Evolutionary conservation across 2,329 filamentous ascomycete genomes (phyloP).

Genomic region (Cytospora schulzeri): DNA sequence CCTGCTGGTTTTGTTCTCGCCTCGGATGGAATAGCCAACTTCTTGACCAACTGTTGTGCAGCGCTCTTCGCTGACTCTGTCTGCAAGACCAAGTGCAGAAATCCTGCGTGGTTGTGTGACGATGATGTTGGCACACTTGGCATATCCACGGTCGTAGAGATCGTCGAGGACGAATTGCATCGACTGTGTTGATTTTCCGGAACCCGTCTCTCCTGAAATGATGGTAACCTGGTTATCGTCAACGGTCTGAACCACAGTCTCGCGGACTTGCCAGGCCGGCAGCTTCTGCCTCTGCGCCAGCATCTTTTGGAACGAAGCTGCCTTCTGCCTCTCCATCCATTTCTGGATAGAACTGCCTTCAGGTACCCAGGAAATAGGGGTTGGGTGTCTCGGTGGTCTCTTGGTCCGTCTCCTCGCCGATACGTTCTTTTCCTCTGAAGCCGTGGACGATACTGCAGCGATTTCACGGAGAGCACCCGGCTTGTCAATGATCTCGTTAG

Average conservation of each 20-base stretch:
- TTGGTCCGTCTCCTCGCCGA: conserved; percentile 34
- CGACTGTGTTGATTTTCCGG: conserved; percentile 94
- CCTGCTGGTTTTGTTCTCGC: conserved; percentile 75
- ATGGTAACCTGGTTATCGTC: conserved; percentile 84
- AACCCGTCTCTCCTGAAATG: conserved; percentile 95
- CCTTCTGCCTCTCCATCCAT: conserved; percentile 71
- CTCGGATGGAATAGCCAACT: conserved; percentile 88
- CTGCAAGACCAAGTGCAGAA: conserved; percentile 88
- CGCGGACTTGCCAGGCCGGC: conserved; percentile 84
- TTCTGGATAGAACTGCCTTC: conserved; percentile 62
- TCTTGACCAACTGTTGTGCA: conserved; percentile 81
- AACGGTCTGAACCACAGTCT: conserved; percentile 76
- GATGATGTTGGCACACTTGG: conserved; percentile 81
- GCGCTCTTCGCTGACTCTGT: conserved; percentile 91
- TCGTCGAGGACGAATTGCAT: conserved; percentile 96
- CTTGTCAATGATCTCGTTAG: conserved; percentile 78
- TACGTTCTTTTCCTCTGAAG: conserved; percentile 53
- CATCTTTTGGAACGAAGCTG: conserved; percentile 72
- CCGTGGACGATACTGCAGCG: conserved; percentile 72
- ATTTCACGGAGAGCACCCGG: conserved; percentile 86
- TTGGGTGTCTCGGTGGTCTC: conserved; percentile 51
- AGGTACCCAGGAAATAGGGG: conserved; percentile 64
- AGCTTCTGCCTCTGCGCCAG: conserved; percentile 69
- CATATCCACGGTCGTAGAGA: conserved; percentile 74
- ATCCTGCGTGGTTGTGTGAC: conserved; percentile 96